These are phyloP conservation scores for Babesia bovis DNA, from an alignment of 169 alveolate species.

Conservation along the genomic window DNA sequence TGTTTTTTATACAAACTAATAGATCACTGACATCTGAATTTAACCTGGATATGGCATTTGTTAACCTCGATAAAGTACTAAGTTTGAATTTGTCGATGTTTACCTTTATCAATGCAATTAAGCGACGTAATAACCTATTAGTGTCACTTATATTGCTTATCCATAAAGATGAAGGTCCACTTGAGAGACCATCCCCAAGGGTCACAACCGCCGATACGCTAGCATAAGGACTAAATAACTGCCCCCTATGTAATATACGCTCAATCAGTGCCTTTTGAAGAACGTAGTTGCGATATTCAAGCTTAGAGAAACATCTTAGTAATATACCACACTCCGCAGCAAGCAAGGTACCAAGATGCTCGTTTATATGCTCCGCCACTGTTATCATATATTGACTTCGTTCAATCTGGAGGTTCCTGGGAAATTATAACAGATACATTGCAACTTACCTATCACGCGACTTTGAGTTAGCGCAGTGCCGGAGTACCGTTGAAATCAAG, in stretches of 20 bases:
- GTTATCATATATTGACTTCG: slow-evolving; percentile 17
- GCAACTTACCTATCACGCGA: background rate
- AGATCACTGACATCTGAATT: slow-evolving; percentile 4
- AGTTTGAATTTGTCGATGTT: slow-evolving; percentile 48
- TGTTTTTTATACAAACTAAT: background rate
- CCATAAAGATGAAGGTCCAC: background rate
- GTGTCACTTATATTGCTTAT: background rate
- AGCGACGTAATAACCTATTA: background rate
- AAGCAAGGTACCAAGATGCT: slow-evolving; percentile 9
- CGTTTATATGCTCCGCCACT: slow-evolving; percentile 25
- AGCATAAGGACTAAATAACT: slow-evolving; percentile 43
- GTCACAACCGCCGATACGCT: slow-evolving; percentile 33
- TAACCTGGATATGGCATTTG: slow-evolving; percentile 27
- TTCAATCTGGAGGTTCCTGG: slow-evolving; percentile 2
- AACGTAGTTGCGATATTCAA: slow-evolving; percentile 10
- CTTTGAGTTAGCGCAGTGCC: slow-evolving; percentile 12
- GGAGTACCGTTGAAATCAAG: slow-evolving; percentile 22
- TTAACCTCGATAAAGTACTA: slow-evolving; percentile 15
- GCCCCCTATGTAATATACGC: slow-evolving; percentile 36
- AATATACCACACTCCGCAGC: slow-evolving; percentile 59
- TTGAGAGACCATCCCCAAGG: background rate
- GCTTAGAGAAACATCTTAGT: slow-evolving; percentile 37
- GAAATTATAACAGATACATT: too few relatives aligned
- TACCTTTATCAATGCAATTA: background rate
- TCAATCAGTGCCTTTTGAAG: slow-evolving; percentile 22